Conservation (phyloP, 495 filamentous ascomycete species). For the Clohesyomyces aquaticus region DNA sequence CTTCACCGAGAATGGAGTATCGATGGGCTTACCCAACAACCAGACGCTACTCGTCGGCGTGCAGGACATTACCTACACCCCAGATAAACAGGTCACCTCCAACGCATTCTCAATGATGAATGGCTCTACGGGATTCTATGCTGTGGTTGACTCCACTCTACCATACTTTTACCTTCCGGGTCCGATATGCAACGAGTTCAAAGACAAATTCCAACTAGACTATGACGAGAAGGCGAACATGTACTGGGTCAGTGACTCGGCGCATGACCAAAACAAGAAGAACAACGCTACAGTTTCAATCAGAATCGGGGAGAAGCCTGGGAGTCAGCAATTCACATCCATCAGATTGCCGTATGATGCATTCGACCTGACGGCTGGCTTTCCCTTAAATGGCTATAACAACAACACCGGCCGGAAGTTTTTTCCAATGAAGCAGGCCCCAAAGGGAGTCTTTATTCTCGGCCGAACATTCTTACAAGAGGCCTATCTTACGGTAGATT, state of each 20-base stretch:
- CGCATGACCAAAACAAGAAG: slow-evolving; percentile 20
- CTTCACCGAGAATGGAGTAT: slow-evolving; percentile 10
- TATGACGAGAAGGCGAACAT: slow-evolving; percentile 24
- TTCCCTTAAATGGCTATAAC: slow-evolving; percentile 14
- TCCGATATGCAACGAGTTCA: slow-evolving; percentile 32
- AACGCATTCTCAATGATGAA: slow-evolving; percentile 23
- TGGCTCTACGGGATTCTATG: slow-evolving; percentile 16
- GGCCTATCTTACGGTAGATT: slow-evolving; percentile 47
- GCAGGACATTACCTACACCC: slow-evolving; percentile 19
- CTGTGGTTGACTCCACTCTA: slow-evolving; percentile 36
- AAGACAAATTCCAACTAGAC: slow-evolving; percentile 20
- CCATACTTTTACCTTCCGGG: slow-evolving; percentile 40
- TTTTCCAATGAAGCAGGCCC: slow-evolving; percentile 42
- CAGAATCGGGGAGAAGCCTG: slow-evolving; percentile 2
- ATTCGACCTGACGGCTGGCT: slow-evolving; percentile 37
- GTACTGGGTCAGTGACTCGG: slow-evolving; percentile 32
- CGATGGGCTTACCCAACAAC: slow-evolving; percentile 25
- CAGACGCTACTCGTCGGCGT: slow-evolving; percentile 33
- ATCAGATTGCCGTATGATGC: slow-evolving; percentile 44
- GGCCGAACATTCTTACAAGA: slow-evolving; percentile 48
- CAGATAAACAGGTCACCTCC: slow-evolving; percentile 13
- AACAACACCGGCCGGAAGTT: slow-evolving; percentile 33
- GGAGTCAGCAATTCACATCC: slow-evolving; percentile 14
- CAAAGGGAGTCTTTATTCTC: slow-evolving; percentile 40
- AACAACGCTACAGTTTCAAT: slow-evolving; percentile 32